Conservation (phyloP, 2,329 filamentous ascomycete species). For the Alternaria dauci region DNA sequence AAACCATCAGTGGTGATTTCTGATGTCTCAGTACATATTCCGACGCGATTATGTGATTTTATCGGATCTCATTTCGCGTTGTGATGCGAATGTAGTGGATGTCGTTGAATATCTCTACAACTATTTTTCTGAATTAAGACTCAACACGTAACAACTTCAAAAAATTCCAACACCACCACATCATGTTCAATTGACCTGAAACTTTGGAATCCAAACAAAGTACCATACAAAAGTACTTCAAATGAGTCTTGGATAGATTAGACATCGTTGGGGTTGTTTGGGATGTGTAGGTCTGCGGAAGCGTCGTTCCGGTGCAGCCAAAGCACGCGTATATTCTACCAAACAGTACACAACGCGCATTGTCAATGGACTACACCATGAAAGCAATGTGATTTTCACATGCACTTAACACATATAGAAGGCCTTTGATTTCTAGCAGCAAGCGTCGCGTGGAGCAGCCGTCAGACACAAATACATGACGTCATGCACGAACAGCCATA, state of each 20-base stretch:
- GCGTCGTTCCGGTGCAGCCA: neutral
- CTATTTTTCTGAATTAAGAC: neutral
- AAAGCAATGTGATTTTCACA: rapidly evolving
- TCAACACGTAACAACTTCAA: neutral
- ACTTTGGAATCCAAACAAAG: rapidly evolving
- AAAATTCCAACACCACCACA: neutral
- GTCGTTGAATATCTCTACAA: rapidly evolving
- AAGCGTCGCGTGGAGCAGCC: neutral
- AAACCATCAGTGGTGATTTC: rapidly evolving
- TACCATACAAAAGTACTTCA: rapidly evolving
- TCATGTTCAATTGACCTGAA: neutral
- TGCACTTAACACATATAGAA: rapidly evolving
- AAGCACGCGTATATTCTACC: neutral
- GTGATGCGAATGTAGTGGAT: neutral
- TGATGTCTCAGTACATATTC: rapidly evolving
- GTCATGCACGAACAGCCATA: neutral
- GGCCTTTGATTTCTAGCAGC: no score
- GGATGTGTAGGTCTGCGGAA: neutral
- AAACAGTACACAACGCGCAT: neutral
- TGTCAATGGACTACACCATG: neutral
- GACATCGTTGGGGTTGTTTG: neutral
- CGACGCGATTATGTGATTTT: rapidly evolving
- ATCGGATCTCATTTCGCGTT: neutral
- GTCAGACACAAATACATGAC: neutral
- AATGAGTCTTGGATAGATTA: neutral